phyloP scores from a whole-genome alignment of 176 grass and related monocot genomes.

The Chloris gayana region DNA sequence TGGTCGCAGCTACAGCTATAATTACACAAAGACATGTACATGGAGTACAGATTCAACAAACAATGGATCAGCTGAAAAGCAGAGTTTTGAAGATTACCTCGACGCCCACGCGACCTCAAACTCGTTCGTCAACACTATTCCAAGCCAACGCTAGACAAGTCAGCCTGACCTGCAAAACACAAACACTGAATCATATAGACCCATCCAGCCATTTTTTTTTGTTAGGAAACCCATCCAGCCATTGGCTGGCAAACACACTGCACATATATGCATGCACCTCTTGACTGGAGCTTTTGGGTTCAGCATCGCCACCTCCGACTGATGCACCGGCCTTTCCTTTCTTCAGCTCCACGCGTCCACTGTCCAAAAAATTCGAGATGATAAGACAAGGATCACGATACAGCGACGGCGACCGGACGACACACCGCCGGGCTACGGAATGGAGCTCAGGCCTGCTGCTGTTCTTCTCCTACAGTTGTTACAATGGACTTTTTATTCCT shows the following conservation, averaged over 20 bases:
- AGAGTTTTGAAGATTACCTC: not conserved
- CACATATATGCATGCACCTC: not conserved
- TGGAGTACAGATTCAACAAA: too few species aligned
- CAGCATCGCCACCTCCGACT: not conserved
- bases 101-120: too few species aligned
- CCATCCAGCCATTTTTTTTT: too few species aligned
- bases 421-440: too few species aligned
- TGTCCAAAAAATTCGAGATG: not conserved
- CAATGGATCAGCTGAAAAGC: not conserved
- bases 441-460: not conserved
- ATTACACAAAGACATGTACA: too few species aligned
- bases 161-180: too few species aligned
- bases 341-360: slow-evolving; percentile 9
- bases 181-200: too few species aligned
- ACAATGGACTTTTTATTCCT: not conserved
- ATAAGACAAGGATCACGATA: not conserved
- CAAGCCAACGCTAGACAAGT: not conserved
- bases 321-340: slow-evolving; percentile 1
- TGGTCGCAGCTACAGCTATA: too few species aligned
- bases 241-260: too few species aligned
- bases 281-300: not conserved
- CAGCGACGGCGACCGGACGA: not conserved
- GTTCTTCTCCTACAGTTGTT: slow-evolving; percentile 2
- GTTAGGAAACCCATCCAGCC: too few species aligned
- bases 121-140: not conserved